Evolutionary conservation across 2,329 filamentous ascomycete species (phyloP).

Genomic region (Ceratocystiopsis brevicomis): DNA sequence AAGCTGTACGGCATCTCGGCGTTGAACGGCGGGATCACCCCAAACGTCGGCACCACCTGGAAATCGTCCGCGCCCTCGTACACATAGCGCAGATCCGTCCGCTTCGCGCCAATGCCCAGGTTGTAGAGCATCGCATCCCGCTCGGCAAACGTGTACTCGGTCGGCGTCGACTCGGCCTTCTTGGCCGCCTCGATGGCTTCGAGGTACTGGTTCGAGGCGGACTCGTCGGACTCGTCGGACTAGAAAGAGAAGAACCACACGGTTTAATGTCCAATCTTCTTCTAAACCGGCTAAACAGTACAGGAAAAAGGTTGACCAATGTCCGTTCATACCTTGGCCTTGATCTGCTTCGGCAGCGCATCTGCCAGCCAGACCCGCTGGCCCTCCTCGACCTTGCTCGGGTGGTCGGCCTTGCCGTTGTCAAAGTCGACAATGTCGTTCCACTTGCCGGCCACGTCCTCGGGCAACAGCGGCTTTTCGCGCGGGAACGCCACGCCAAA

Average conservation of each 20-base stretch:
- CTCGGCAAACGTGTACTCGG: conserved; percentile 67
- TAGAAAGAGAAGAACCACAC: conserved; percentile 1
- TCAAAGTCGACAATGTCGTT: conserved; percentile 71
- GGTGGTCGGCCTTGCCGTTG: conserved; percentile 71
- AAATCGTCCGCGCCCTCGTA: conserved; percentile 83
- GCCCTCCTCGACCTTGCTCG: conserved; percentile 57
- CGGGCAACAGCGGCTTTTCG: conserved; percentile 64
- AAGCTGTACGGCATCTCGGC: conserved; percentile 63
- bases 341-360: conserved; percentile 42
- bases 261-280: conserved; percentile 11
- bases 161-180: conserved; percentile 48
- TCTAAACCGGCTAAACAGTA: conserved; percentile 3
- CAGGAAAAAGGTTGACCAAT: conserved; percentile 1
- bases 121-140: conserved; percentile 90
- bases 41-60: conserved; percentile 86
- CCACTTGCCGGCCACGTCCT: conserved; percentile 63
- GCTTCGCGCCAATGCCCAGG: conserved; percentile 80
- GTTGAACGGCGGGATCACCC: conserved; percentile 87
- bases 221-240: conserved; percentile 22
- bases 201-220: conserved; percentile 37
- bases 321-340: conserved; percentile 36
- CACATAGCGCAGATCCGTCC: conserved; percentile 68
- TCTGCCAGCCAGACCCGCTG: conserved; percentile 39
- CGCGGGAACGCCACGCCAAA: conserved; percentile 84
- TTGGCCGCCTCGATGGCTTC: conserved; percentile 59